Evolutionary conservation across 768 basidiomycete species (phyloP), one percentile per base, ranked within the genome.

Genomic region (Leccinellum albellum): DNA sequence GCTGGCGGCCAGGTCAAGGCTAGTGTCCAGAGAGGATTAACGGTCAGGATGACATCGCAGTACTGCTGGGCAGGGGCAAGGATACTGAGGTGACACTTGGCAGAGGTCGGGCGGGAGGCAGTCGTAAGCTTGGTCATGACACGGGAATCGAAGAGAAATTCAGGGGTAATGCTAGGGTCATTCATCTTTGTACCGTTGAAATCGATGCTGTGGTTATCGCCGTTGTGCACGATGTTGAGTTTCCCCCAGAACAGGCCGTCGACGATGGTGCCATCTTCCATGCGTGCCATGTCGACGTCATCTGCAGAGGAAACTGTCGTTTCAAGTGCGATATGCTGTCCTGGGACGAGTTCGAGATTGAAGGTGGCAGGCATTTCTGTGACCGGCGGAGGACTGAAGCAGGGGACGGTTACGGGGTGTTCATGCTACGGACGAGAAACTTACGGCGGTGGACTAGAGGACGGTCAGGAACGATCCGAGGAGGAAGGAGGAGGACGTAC

Each of bases 181-280:
- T 78, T 78, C 59, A 92, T 77, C 29, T 87, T 84, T 24, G 91
- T 91, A 24, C 91, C 91, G 51, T 74, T 85, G 69, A 94, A 94
- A 63, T 92, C 91, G 81, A 94, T 82, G 55, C 79, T 79, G 71
- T 94, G 91, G 17, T 74, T 85, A 64, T 89, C 88, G 31, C 85
- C 88, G 1, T 82, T 76, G 66, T 94, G 91, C 13, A 91, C 82
- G 51, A 94, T 89, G 62, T 84, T 84, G 53, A 94, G 82, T 67
- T 92, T 92, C 4, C 91, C 91, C 89, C 88, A 93, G 73, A 92
- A 94, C 72, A 82, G 75, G 40, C 91, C 91, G 50, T 90, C 91
- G 20, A 94, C 91, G 23, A 84, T 76, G 14, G 89, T 92, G 1
- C 91, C 91, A 64, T 94, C 91, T 61, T 93, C 91, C 87, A 91